A percentile compares a stretch with the other conserved stretches of the same genome.
phyloP scores from a whole-genome alignment of 352 stramenopile species.

The Phytopythium boreale region DNA sequence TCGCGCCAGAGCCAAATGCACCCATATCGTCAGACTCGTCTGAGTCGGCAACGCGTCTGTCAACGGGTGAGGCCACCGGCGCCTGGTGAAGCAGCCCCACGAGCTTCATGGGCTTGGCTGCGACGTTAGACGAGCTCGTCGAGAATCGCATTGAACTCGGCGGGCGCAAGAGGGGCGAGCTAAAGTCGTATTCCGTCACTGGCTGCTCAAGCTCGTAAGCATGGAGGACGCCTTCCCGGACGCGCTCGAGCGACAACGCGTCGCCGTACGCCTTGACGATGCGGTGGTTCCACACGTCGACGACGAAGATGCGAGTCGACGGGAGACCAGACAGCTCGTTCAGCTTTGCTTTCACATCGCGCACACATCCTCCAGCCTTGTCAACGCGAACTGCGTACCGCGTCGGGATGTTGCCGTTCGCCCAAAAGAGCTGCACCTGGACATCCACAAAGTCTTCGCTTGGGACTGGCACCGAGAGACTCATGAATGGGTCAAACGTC shows the following conservation, averaged over 20 bases:
- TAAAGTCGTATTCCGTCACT: conserved; percentile 61
- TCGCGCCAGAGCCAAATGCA: conserved; percentile 31
- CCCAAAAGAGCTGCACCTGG: conserved; percentile 73
- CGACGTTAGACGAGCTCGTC: background rate
- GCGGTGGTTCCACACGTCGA: conserved; percentile 67
- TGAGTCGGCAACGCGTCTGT: conserved; percentile 25
- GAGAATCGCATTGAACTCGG: conserved; percentile 9
- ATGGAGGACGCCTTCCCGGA: conserved; percentile 62
- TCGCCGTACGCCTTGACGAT: conserved; percentile 61
- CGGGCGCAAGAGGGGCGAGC: conserved; percentile 55
- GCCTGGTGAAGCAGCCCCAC: conserved; percentile 74
- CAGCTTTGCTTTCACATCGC: conserved; percentile 60
- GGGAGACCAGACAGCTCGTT: conserved; percentile 46
- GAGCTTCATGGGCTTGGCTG: conserved; percentile 52
- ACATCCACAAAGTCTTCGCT: conserved; percentile 51
- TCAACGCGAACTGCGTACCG: conserved; percentile 63
- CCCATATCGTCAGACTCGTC: conserved; percentile 29
- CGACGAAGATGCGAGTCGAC: conserved; percentile 52
- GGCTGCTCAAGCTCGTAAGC: conserved; percentile 88
- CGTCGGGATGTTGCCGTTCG: conserved; percentile 64
- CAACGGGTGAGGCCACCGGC: conserved; percentile 51
- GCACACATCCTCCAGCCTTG: conserved; percentile 47
- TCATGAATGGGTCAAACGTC: conserved; percentile 91
- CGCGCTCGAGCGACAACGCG: conserved; percentile 34
- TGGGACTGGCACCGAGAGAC: conserved; percentile 85